Percentiles rank a stretch among this genome's conserved stretches.
Conservation (phyloP, 2,329 filamentous ascomycete species). For the Colletotrichum sp. region DNA sequence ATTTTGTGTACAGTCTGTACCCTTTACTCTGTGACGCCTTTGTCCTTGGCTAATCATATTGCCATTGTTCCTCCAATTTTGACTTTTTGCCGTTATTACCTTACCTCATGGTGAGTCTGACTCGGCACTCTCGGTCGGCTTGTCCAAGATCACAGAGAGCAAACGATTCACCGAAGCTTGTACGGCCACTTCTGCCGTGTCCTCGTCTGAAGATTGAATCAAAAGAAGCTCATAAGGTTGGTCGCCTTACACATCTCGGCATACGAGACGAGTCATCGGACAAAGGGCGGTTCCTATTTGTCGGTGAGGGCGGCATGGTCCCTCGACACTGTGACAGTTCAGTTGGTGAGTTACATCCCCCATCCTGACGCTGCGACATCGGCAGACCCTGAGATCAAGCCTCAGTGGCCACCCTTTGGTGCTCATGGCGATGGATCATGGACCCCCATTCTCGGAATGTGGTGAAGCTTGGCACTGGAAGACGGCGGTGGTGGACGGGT, state of each 20-base stretch:
- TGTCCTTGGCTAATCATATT: neutral
- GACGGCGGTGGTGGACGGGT: neutral
- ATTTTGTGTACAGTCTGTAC: neutral
- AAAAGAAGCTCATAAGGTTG: neutral
- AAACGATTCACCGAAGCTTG: neutral
- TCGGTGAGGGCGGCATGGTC: neutral
- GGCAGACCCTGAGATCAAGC: slow-evolving; percentile 1
- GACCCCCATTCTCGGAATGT: neutral
- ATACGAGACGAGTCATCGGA: slow-evolving; percentile 14
- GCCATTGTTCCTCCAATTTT: neutral
- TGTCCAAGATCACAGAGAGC: neutral
- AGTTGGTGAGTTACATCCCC: neutral
- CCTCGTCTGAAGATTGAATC: neutral
- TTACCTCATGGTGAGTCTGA: neutral
- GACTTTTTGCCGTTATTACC: neutral
- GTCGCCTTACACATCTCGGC: neutral
- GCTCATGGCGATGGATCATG: neutral
- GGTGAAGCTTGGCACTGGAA: neutral
- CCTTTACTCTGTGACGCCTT: neutral
- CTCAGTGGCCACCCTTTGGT: neutral
- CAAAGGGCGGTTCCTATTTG: neutral
- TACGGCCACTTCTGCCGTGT: neutral
- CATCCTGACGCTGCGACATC: slow-evolving; percentile 1
- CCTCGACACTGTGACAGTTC: neutral
- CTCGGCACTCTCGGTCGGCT: neutral